phyloP scores from a whole-genome alignment of 78 protist genomes.

The Polysphondylium violaceum region DNA sequence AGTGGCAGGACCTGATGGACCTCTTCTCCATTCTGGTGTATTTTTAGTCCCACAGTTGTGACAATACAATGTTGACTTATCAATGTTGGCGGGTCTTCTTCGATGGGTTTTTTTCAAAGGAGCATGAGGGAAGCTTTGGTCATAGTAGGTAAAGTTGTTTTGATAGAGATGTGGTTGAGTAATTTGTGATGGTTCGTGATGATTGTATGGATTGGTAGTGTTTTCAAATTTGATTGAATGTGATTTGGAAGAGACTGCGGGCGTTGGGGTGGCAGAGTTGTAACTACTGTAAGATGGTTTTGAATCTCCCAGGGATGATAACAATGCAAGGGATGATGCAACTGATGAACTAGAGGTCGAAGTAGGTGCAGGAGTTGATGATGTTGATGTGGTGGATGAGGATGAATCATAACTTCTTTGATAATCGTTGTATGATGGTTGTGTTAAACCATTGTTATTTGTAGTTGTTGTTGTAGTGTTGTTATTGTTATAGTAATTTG shows the following conservation, averaged over 20 bases:
- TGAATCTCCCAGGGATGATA: conserved; percentile 26
- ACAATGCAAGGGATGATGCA: conserved; percentile 6
- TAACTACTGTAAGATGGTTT: not conserved
- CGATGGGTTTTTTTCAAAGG: conserved; percentile 63
- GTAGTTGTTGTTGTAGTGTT: conserved; percentile 33
- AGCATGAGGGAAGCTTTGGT: conserved; percentile 29
- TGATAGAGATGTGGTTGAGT: conserved; percentile 14
- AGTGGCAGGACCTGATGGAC: conserved; percentile 80
- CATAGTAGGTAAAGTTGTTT: conserved; percentile 49
- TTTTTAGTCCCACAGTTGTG: conserved; percentile 72
- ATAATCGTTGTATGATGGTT: conserved; percentile 31
- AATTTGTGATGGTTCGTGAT: conserved; percentile 1
- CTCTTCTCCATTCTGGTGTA: conserved; percentile 83
- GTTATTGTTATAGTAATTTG: not conserved
- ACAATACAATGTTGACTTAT: conserved; percentile 65
- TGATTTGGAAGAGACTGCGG: not conserved
- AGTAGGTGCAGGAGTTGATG: not conserved
- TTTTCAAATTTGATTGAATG: not conserved
- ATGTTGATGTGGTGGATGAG: too few relatives aligned
- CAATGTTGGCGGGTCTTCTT: conserved; percentile 80
- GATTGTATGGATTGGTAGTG: not conserved
- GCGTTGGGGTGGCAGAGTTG: not conserved
- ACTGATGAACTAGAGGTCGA: too few relatives aligned
- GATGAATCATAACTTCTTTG: not conserved
- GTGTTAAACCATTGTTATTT: not conserved